phyloP scores from a whole-genome alignment of 1,284 basidiomycete species.

The Boletellus deceptivus region DNA sequence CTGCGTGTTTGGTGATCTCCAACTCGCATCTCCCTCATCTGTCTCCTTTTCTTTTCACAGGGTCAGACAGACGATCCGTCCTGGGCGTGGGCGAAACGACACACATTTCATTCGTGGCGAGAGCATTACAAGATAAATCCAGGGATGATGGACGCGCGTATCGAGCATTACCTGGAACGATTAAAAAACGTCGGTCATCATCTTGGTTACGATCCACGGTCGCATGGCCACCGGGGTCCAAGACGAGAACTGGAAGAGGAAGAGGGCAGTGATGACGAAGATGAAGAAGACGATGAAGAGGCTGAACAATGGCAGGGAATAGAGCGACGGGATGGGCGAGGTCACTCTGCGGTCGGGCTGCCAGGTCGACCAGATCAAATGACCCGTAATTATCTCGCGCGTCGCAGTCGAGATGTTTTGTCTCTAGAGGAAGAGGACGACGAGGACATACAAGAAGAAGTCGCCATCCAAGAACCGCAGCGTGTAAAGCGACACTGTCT shows the following conservation, averaged over 20 bases:
- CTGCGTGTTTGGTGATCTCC: neutral
- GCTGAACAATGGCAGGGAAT: neutral
- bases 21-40: neutral
- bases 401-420: constrained; percentile 1
- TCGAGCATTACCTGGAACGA: constrained; percentile 30
- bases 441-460: neutral
- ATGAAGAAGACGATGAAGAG: neutral
- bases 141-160: constrained; percentile 39
- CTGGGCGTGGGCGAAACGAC: constrained; percentile 45
- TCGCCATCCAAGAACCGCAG: neutral
- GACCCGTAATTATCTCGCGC: constrained; percentile 3
- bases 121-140: constrained; percentile 48
- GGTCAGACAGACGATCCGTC: constrained; percentile 20
- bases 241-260: constrained; percentile 2
- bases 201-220: constrained; percentile 25
- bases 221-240: constrained; percentile 1
- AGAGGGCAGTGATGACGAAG: constrained; percentile 3
- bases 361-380: neutral
- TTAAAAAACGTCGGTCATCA: constrained; percentile 20
- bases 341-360: neutral
- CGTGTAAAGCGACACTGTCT: constrained; percentile 17
- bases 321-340: constrained; percentile 1
- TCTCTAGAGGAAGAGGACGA: neutral
- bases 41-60: neutral
- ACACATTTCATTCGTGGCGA: constrained; percentile 55